These are phyloP conservation scores for Clavispora santaluciae DNA, from an alignment of 805 yeast genomes.

Conservation along the genomic window DNA sequence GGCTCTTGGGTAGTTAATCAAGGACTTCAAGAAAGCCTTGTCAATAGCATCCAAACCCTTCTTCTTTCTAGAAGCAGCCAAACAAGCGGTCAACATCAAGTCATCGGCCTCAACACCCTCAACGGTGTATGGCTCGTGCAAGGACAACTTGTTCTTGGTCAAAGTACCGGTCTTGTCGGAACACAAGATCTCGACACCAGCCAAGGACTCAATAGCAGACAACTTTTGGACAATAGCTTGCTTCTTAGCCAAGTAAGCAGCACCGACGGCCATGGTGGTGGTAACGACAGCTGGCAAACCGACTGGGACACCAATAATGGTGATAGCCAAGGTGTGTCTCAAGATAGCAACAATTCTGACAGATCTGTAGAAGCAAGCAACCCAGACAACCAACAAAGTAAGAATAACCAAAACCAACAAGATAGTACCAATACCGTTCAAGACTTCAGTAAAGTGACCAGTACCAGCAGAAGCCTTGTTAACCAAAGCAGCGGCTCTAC, in stretches of 20 bases:
- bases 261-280: slow-evolving; percentile 99
- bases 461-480: slow-evolving; percentile 89
- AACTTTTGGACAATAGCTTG: slow-evolving; percentile 96
- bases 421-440: slow-evolving; percentile 95
- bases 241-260: slow-evolving; percentile 95
- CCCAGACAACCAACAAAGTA: slow-evolving; percentile 87
- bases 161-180: slow-evolving; percentile 98
- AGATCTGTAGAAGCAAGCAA: slow-evolving; percentile 91
- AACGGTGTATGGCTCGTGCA: slow-evolving; percentile 96
- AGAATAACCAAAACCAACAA: slow-evolving; percentile 82
- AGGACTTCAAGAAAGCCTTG: slow-evolving; percentile 91
- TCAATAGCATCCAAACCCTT: slow-evolving; percentile 98
- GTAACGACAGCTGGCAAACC: slow-evolving; percentile 98
- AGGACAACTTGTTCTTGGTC: slow-evolving; percentile 93
- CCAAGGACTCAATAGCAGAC: slow-evolving; percentile 94
- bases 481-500: slow-evolving; percentile 95
- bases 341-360: slow-evolving; percentile 80
- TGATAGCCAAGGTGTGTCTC: slow-evolving; percentile 90
- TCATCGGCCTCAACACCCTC: slow-evolving; percentile 96
- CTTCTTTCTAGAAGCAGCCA: slow-evolving; percentile 97
- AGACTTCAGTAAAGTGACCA: slow-evolving; percentile 96
- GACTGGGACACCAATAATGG: slow-evolving; percentile 97
- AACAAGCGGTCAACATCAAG: slow-evolving; percentile 94
- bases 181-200: slow-evolving; percentile 97
- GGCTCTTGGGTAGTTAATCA: slow-evolving; percentile 85